Base-by-base conservation (phyloP, 495 filamentous ascomycete genomes). In the Aspergillus campestris region DNA sequence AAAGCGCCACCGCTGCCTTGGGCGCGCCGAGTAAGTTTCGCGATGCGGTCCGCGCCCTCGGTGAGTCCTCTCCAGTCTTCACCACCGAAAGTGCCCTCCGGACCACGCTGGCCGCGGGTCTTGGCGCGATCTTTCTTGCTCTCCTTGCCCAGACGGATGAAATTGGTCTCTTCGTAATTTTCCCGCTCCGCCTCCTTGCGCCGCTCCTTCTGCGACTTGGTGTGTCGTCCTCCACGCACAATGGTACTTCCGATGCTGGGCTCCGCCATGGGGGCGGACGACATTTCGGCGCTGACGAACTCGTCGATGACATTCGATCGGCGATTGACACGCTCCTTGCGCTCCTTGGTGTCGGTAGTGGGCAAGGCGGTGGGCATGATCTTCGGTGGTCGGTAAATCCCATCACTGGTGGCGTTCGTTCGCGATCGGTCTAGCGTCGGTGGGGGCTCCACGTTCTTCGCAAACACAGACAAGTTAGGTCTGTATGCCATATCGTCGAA, bases 231-330 rank as follows among this genome's bases (percentile, higher is more conserved):
- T 42, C 80, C 77, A 8, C 71, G 62, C 29, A 82, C 65, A 46
- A 94, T 90, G 7, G 82, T 91, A 40, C 82, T 87, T 47, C 89
- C 89, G 54, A 95, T 89, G 51, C 80, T 86, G 27, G 89, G 87
- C 59, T 87, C 73, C 5, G 87, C 83, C 40, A 86, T 64, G 0
- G 89, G 89, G 9, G 84, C 84, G 8, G 72, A 67, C 0, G 86
- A 89, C 51, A 95, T 71, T 60, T 95, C 90, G 9, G 83, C 79
- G 14, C 70, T 76, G 43, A 95, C 77, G 57, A 89, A 95, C 57
- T 92, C 87, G 60, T 95, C 90, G 27, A 95, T 75, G 9, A 85
- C 84, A 34, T 78, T 78, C 5, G 86, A 91, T 50, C 84, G 83
- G 43, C 74, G 71, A 1, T 64, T 57, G 9, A 56, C 55, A 28